These are phyloP conservation scores for Baorangia bicolor DNA, from an alignment of 768 basidiomycete genomes.

Conservation along the genomic window DNA sequence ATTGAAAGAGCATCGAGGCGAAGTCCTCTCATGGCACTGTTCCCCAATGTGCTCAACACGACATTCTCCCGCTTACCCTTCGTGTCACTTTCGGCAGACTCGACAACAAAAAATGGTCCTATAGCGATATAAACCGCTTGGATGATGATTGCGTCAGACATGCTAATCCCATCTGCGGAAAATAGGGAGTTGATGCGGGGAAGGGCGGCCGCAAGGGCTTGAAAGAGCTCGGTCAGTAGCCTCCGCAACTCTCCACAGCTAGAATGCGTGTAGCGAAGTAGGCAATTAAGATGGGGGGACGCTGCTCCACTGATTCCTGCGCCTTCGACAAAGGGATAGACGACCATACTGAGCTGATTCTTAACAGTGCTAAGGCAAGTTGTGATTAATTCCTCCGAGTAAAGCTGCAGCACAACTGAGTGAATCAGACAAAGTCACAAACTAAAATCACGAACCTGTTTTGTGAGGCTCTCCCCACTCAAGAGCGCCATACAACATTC, in stretches of 20 bases:
- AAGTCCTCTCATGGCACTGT: slow-evolving; percentile 77
- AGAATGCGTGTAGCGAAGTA: slow-evolving; percentile 45
- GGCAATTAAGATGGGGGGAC: slow-evolving; percentile 50
- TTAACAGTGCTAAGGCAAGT: slow-evolving; percentile 75
- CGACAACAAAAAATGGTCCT: slow-evolving; percentile 91
- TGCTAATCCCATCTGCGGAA: slow-evolving; percentile 58
- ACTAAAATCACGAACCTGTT: slow-evolving; percentile 59
- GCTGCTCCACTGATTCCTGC: slow-evolving; percentile 41
- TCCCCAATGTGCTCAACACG: slow-evolving; percentile 66
- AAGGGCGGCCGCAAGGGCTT: slow-evolving; percentile 66
- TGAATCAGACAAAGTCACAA: background rate
- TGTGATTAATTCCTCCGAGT: slow-evolving; percentile 91
- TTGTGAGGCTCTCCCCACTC: slow-evolving; percentile 74
- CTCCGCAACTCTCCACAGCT: slow-evolving; percentile 39
- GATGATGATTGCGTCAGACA: slow-evolving; percentile 92
- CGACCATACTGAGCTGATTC: slow-evolving; percentile 71
- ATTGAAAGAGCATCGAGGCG: slow-evolving; percentile 80
- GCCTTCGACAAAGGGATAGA: slow-evolving; percentile 87
- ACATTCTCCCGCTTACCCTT: slow-evolving; percentile 57
- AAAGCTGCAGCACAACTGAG: slow-evolving; percentile 51
- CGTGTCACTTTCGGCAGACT: slow-evolving; percentile 54
- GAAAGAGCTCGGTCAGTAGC: slow-evolving; percentile 67
- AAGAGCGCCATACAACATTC: slow-evolving; percentile 81
- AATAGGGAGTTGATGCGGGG: slow-evolving; percentile 76
- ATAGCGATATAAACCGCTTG: slow-evolving; percentile 91